These are phyloP conservation scores for Actinomucor elegans DNA, from an alignment of 371 early-diverging fungal species.

Conservation along the genomic window DNA sequence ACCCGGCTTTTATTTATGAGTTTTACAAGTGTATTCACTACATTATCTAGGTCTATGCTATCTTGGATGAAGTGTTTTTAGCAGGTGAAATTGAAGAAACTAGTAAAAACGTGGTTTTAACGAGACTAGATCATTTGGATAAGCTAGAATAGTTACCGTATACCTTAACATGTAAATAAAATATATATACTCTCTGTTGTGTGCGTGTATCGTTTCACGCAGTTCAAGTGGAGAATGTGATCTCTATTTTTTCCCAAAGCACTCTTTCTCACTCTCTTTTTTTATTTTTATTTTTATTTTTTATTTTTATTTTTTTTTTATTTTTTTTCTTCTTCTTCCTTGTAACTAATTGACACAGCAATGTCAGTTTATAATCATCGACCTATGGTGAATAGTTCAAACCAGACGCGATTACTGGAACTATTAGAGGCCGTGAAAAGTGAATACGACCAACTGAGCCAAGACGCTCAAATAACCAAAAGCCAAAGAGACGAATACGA, in stretches of 20 bases:
- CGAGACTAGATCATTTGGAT: slow-evolving; percentile 75
- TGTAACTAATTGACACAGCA: not conserved
- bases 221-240: too few relatives aligned
- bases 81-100: slow-evolving; percentile 98
- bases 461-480: slow-evolving; percentile 74
- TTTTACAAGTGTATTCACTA: not conserved
- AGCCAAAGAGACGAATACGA: slow-evolving; percentile 87
- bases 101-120: slow-evolving; percentile 75
- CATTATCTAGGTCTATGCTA: slow-evolving; percentile 81
- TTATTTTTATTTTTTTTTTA: not conserved
- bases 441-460: slow-evolving; percentile 80
- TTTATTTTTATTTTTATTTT: slow-evolving; percentile 3
- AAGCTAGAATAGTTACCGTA: slow-evolving; percentile 79
- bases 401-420: slow-evolving; percentile 68
- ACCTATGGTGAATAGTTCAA: slow-evolving; percentile 74
- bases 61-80: slow-evolving; percentile 95
- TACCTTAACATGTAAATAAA: too few relatives aligned
- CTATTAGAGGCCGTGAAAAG: slow-evolving; percentile 80
- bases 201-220: too few relatives aligned
- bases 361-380: slow-evolving; percentile 79
- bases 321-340: slow-evolving; percentile 1
- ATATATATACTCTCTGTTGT: not conserved
- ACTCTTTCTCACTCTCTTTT: too few relatives aligned
- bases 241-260: too few relatives aligned
- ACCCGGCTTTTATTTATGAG: not conserved